A percentile compares a stretch with the other conserved stretches of the same genome.
Conservation (phyloP, 78 protist genomes). For the Protostelium mycophagum region DNA sequence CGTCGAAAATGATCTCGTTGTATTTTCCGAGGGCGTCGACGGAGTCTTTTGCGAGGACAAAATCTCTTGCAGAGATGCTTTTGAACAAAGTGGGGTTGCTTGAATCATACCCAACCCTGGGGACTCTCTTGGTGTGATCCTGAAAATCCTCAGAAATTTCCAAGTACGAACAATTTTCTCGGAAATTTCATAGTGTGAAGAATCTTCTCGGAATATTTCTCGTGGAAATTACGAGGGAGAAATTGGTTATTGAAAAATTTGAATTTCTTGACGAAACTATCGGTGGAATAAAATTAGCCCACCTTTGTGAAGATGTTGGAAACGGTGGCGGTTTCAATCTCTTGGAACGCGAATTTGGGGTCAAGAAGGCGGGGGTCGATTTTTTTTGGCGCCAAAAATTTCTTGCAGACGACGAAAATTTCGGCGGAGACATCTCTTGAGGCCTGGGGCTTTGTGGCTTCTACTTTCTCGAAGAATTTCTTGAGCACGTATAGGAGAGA, state of each 20-base stretch:
- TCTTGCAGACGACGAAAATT: conserved; percentile 97
- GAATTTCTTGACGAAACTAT: too few species aligned
- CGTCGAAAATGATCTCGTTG: conserved; percentile 59
- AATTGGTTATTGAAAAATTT: too few species aligned
- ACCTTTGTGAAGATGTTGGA: conserved; percentile 2
- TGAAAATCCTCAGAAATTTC: conserved; percentile 9
- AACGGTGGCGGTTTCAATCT: conserved; percentile 27
- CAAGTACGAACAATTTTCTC: background rate
- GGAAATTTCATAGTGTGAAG: background rate
- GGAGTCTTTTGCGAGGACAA: conserved; percentile 41
- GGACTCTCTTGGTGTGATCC: conserved; percentile 12
- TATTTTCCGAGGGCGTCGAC: conserved; percentile 21
- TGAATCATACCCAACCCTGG: conserved; percentile 66
- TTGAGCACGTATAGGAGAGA: conserved; percentile 91
- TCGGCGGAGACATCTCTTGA: conserved; percentile 96
- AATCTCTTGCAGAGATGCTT: conserved; percentile 25
- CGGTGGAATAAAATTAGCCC: too few species aligned
- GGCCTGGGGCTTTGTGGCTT: conserved; percentile 93
- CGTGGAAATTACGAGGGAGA: background rate
- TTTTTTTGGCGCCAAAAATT: conserved; percentile 83
- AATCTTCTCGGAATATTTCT: background rate
- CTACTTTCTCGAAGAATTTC: conserved; percentile 93
- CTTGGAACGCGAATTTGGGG: conserved; percentile 78
- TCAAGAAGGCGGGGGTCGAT: conserved; percentile 89
- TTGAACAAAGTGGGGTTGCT: conserved; percentile 7